A percentile compares a stretch with the other conserved stretches of the same genome.
Conservation (phyloP, 2,329 filamentous ascomycete genomes). For the Hortaea werneckii region DNA sequence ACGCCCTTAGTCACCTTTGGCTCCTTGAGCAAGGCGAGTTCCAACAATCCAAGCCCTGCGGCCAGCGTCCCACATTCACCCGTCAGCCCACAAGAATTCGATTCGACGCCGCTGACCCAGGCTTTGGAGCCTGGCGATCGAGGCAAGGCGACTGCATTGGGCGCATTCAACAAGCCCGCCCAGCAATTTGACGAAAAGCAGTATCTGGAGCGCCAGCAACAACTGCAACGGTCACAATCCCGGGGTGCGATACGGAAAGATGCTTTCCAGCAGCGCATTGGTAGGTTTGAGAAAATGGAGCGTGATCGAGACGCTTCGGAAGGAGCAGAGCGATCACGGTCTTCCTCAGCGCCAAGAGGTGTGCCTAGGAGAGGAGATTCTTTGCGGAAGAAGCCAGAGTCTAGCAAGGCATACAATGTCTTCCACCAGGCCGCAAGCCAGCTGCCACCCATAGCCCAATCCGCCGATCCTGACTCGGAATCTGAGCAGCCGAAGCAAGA, state of each 20-base stretch:
- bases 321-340: constrained; percentile 17
- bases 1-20: constrained; percentile 27
- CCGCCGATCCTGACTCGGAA: constrained; percentile 4
- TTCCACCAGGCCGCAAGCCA: constrained; percentile 37
- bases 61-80: constrained; percentile 36
- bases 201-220: constrained; percentile 70
- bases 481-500: background rate
- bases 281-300: constrained; percentile 13
- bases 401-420: constrained; percentile 30
- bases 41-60: constrained; percentile 30
- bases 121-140: constrained; percentile 65
- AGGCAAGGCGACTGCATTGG: constrained; percentile 70
- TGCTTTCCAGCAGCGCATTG: constrained; percentile 16
- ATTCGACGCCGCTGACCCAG: constrained; percentile 49
- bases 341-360: constrained; percentile 21
- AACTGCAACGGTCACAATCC: constrained; percentile 53
- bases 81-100: constrained; percentile 60
- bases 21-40: constrained; percentile 25
- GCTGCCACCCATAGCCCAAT: constrained; percentile 19
- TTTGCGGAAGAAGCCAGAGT: constrained; percentile 15
- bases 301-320: constrained; percentile 11
- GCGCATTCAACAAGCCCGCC: constrained; percentile 60
- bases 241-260: constrained; percentile 10
- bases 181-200: constrained; percentile 75
- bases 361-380: constrained; percentile 2